Evolutionary conservation across 2,329 filamentous ascomycete species (phyloP).

Genomic region (Coleophoma eucalyptorum): DNA sequence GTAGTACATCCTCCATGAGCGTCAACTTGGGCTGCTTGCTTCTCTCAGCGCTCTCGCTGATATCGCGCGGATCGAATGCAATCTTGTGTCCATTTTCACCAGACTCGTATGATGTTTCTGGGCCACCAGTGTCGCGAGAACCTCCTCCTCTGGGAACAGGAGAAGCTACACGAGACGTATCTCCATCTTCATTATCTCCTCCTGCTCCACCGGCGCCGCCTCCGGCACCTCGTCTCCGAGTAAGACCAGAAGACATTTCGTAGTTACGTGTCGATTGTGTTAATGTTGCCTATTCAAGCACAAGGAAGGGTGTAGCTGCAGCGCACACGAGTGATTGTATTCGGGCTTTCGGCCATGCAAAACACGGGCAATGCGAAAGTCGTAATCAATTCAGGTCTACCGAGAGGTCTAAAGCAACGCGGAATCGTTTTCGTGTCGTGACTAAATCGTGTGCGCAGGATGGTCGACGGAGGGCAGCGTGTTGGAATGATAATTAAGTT

Average conservation of each 20-base stretch:
- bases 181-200: conserved; percentile 58
- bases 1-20: conserved; percentile 95
- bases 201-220: conserved; percentile 59
- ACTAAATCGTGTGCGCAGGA: neutral
- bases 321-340: conserved; percentile 18
- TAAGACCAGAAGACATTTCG: conserved; percentile 50
- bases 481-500: conserved; percentile 1
- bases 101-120: conserved; percentile 84
- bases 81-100: conserved; percentile 98
- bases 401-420: neutral
- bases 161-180: conserved; percentile 62
- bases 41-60: conserved; percentile 92
- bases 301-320: conserved; percentile 16
- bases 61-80: conserved; percentile 93
- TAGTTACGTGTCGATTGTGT: conserved; percentile 4
- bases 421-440: neutral
- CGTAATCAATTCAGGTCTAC: neutral
- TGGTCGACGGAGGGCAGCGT: neutral
- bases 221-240: conserved; percentile 64
- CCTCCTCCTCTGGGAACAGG: conserved; percentile 60
- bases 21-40: conserved; percentile 98
- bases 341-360: conserved; percentile 15
- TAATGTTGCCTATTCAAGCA: conserved; percentile 13
- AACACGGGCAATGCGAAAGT: conserved; percentile 3
- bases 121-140: conserved; percentile 49